Evolutionary conservation across 768 basidiomycete species (phyloP), one percentile per base, ranked within the genome.

Genomic region (Leccinum arenicola): DNA sequence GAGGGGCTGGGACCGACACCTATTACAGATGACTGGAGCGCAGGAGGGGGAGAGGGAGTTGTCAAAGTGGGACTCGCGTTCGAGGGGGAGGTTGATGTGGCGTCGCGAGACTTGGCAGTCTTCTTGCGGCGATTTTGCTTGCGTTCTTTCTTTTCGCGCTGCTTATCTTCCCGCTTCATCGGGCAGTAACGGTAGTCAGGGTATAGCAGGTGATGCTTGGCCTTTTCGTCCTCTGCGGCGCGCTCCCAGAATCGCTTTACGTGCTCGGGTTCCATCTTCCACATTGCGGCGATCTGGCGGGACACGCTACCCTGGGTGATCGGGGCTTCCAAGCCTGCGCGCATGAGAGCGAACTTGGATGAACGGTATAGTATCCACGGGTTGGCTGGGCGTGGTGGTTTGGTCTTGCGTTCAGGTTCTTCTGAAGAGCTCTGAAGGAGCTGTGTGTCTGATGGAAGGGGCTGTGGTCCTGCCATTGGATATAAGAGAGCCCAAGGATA

Each of bases 281-380:
- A 93, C 79, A 86, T 77, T 5, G 68, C 52, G 10, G 85, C 80
- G 57, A 93, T 85, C 19, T 80, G 61, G 62, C 81, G 83, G 50
- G 89, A 91, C 52, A 91, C 80, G 17, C 81, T 79, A 4, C 84
- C 82, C 68, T 91, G 90, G 6, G 82, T 72, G 6, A 75, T 54
- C 40, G 78, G 61, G 12, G 40, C n/a, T 59, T 74, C 62, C 36
- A 62, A 58, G 69, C 11, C 75, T 69, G 59, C 71, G 29, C 59
- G 59, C 21, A 68, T 40, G 21, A 6, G 0, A 1, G 1, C 73
- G 47, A 83, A 75, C 66, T 81, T 84, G 61, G 84, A 80, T 3
- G 87, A 83, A 45, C 91, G 84, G 72, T 89, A 93, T 15, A 93
- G 62, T 59, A 93, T 93, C 89, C 89, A 93, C 0, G 91, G 85